Evolutionary conservation across 225 moss, liverwort and hornwort genomes (phyloP).

Genomic region (Antitrichia curtipendula): DNA sequence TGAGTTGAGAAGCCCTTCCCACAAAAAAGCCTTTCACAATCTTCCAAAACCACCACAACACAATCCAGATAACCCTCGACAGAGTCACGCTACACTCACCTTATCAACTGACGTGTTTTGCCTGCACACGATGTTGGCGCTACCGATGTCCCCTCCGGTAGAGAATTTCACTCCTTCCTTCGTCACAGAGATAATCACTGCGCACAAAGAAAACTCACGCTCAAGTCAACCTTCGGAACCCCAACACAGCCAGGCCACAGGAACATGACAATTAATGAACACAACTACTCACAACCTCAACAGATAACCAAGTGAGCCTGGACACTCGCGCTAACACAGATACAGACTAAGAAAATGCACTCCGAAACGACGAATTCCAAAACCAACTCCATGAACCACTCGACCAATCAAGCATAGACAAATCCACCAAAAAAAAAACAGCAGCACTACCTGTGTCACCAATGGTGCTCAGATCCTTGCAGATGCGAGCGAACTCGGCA

Average conservation of each 20-base stretch:
- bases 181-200: conserved; percentile 88
- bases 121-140: conserved; percentile 78
- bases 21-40: neutral
- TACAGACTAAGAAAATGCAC: neutral
- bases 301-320: neutral
- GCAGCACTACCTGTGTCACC: conserved; percentile 65
- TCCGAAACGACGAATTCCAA: no score
- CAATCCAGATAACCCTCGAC: neutral
- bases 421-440: no score
- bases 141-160: conserved; percentile 83
- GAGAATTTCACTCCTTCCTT: conserved; percentile 97
- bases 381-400: neutral
- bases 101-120: conserved; percentile 89
- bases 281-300: neutral
- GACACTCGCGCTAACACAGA: no score
- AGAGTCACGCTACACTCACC: neutral
- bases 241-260: neutral
- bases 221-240: neutral
- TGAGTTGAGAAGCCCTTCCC: no score
- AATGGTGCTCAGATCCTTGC: conserved; percentile 88
- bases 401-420: neutral
- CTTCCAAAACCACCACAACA: neutral
- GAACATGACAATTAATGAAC: no score
- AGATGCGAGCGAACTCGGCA: conserved; percentile 72
- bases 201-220: neutral